Base-by-base conservation (phyloP, 441 rosid genomes). In the Melastoma candidum region DNA sequence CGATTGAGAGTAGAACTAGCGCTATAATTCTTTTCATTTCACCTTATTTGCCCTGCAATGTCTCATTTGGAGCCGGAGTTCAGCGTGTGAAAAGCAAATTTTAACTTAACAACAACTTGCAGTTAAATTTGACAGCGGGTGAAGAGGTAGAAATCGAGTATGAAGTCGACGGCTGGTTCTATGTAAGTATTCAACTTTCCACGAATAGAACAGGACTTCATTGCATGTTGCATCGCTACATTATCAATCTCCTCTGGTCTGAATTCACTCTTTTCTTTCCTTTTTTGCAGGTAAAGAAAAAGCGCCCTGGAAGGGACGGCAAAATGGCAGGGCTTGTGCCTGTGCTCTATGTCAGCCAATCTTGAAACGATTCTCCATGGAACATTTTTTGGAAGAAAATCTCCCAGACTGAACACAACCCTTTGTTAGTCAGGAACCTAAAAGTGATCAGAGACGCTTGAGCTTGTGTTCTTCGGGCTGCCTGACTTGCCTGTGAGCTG, bases 161-260 rank as follows among this genome's bases (percentile, higher is more conserved):
- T 29, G 99, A 94, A 78, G 97, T 94, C 29, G 99, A 94, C 67
- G 99, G 97, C 46, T 94, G 99, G 96, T 89, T 81, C 74, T 87
- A 89, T 68, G 99, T 93, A 82, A 86, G 97, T 52, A 6, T 3
- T 1, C 14, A 12, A 17, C 43, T 41, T 22, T 11, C 8, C 41
- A 3, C 41, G 6, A 36, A 9, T 36, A 36, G 7, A 36, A 36
- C 41, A 36, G 6, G 7, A 36, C 8, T 36, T 36, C 8, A 36
- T 4, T n/a, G 11, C 14, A 5, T 36, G 4, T 52, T 45, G 13
- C 12, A 39, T 2, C 26, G 10, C 36, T 14, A 52, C 46, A 13
- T 7, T 0, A 52, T 26, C 26, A 36, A 36, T 36, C 41, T 36
- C 22, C 22, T 17, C 22, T 17, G 22, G 22, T 17, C 22, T 17